A percentile compares a stretch with the other conserved stretches of the same genome.
Evolutionary conservation across 352 stramenopile genomes (phyloP).

Genomic region (Pythium volutum): DNA sequence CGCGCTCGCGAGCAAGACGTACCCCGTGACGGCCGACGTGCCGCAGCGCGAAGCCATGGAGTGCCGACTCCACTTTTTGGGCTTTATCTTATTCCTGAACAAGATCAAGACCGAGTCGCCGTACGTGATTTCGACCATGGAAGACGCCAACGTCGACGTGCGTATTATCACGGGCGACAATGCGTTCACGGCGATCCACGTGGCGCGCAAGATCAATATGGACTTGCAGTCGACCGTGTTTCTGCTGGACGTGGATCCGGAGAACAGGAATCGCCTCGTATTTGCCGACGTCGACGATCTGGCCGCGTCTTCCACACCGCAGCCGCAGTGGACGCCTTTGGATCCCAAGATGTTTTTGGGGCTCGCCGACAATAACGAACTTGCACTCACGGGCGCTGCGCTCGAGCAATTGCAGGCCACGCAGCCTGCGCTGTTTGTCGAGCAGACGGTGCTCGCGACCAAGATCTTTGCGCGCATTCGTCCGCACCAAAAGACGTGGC

Average conservation of each 20-base stretch:
- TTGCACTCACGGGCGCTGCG: slow-evolving; percentile 64
- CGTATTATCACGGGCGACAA: slow-evolving; percentile 91
- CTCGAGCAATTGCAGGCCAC: slow-evolving; percentile 41
- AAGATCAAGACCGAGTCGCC: slow-evolving; percentile 83
- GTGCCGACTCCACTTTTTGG: slow-evolving; percentile 65
- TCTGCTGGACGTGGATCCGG: slow-evolving; percentile 30
- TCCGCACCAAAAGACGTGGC: slow-evolving; percentile 79
- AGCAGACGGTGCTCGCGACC: slow-evolving; percentile 47
- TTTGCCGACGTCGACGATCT: slow-evolving; percentile 65
- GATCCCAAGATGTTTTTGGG: slow-evolving; percentile 46
- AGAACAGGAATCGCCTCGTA: slow-evolving; percentile 26
- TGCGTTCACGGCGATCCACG: slow-evolving; percentile 70
- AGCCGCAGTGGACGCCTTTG: slow-evolving; percentile 35
- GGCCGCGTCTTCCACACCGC: slow-evolving; percentile 25
- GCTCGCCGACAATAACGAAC: slow-evolving; percentile 52
- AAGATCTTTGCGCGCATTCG: slow-evolving; percentile 75
- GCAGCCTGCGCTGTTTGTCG: slow-evolving; percentile 38
- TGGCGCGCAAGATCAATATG: slow-evolving; percentile 73
- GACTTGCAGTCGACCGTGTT: slow-evolving; percentile 52
- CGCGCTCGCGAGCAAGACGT: slow-evolving; percentile 57
- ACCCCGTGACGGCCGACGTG: slow-evolving; percentile 46
- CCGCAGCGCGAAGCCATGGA: slow-evolving; percentile 76
- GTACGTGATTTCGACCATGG: slow-evolving; percentile 75
- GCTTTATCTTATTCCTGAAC: slow-evolving; percentile 90
- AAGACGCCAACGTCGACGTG: slow-evolving; percentile 70